A percentile compares a stretch with the other conserved stretches of the same genome.
Conservation (phyloP, 2,329 filamentous ascomycete species). For the Phialocephala subalpina region DNA sequence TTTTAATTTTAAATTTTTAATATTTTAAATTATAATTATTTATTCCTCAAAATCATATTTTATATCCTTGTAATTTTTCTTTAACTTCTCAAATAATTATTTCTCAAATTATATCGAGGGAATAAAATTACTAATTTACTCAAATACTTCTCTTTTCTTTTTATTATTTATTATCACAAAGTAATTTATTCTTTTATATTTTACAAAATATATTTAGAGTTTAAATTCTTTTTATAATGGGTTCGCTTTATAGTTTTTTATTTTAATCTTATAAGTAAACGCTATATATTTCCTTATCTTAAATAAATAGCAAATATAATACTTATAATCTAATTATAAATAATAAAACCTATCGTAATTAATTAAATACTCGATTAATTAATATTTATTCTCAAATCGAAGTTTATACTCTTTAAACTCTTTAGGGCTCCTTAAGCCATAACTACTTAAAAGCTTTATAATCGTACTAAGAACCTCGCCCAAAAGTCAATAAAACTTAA, state of each 20-base stretch:
- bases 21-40: slow-evolving; percentile 14
- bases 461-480: slow-evolving; percentile 14
- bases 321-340: neutral
- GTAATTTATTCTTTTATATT: neutral
- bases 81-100: slow-evolving; percentile 22
- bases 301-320: neutral
- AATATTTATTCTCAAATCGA: no score
- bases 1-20: slow-evolving; percentile 18
- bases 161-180: neutral
- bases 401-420: slow-evolving; percentile 14
- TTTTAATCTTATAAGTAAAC: neutral
- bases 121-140: neutral
- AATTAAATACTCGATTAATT: no score
- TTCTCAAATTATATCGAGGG: slow-evolving; percentile 5
- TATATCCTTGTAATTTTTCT: slow-evolving; percentile 12
- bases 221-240: neutral
- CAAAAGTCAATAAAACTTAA: slow-evolving; percentile 12
- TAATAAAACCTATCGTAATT: neutral
- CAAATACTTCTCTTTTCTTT: neutral
- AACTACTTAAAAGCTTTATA: slow-evolving; percentile 12
- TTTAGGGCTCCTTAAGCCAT: slow-evolving; percentile 10
- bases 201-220: neutral
- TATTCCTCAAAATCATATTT: slow-evolving; percentile 23
- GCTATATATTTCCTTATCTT: neutral
- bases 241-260: neutral